Conservation (phyloP, 139 green algal genomes). For the Desmodesmus armatus region DNA sequence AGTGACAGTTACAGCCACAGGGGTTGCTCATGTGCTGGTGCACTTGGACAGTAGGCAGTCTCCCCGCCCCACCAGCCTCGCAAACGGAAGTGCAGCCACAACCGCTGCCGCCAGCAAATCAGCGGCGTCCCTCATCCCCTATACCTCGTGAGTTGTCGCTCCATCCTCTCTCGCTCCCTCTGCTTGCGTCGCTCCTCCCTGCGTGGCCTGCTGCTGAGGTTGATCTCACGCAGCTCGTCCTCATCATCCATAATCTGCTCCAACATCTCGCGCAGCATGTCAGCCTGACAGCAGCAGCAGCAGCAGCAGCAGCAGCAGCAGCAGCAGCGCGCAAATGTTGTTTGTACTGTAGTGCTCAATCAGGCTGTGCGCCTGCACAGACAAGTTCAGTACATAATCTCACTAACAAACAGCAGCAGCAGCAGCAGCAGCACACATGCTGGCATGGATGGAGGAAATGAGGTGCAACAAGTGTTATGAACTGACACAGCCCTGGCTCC, state of each 20-base stretch:
- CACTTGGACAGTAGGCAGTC: background rate
- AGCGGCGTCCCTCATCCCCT: background rate
- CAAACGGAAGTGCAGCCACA: background rate
- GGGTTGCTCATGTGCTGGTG: background rate
- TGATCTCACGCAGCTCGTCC: slow-evolving; percentile 92
- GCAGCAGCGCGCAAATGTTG: slow-evolving; percentile 1
- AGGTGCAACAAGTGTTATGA: no score
- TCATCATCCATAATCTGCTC: slow-evolving; percentile 96
- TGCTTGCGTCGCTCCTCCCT: slow-evolving; percentile 82
- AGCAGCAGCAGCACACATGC: no score
- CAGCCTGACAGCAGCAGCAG: slow-evolving; percentile 15
- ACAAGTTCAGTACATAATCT: no score
- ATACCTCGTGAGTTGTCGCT: slow-evolving; percentile 82
- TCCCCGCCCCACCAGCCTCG: background rate
- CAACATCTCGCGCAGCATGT: slow-evolving; percentile 74
- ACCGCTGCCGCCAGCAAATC: background rate
- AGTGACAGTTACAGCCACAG: background rate
- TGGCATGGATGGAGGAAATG: no score
- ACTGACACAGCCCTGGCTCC: no score
- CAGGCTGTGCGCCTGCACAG: background rate
- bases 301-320: background rate
- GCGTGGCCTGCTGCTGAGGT: slow-evolving; percentile 83
- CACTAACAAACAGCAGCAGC: no score
- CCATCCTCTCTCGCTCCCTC: slow-evolving; percentile 85
- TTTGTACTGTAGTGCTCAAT: background rate